A percentile compares a stretch with the other conserved stretches of the same genome.
These are phyloP conservation scores for Lagenidium giganteum DNA, from an alignment of 352 stramenopile genomes.

Conservation along the genomic window DNA sequence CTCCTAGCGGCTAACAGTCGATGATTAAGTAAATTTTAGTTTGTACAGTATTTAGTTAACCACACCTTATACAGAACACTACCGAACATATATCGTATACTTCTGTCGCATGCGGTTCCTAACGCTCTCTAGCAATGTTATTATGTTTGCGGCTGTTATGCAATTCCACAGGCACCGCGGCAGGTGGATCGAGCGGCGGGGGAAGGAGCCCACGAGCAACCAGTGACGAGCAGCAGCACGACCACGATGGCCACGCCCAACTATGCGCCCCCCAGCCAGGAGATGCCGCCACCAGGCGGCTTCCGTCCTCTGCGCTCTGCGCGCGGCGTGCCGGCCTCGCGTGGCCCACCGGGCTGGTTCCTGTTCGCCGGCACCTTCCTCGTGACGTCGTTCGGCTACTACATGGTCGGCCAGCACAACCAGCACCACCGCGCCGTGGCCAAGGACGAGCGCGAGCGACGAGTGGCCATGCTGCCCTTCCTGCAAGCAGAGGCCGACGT, in stretches of 20 bases:
- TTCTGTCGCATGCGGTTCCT: too few species aligned
- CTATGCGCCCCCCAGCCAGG: constrained; percentile 67
- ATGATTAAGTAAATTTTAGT: constrained; percentile 9
- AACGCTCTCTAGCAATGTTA: too few species aligned
- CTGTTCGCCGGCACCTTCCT: constrained; percentile 71
- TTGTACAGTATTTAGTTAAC: background rate
- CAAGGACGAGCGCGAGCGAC: constrained; percentile 88
- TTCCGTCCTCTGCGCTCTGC: constrained; percentile 68
- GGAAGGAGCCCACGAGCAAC: too few species aligned
- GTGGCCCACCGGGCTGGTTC: constrained; percentile 73
- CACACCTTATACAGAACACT: too few species aligned
- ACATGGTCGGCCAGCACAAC: constrained; percentile 78
- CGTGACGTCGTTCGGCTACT: constrained; percentile 70
- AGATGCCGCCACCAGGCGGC: constrained; percentile 77
- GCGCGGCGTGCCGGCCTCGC: constrained; percentile 54
- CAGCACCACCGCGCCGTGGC: constrained; percentile 53
- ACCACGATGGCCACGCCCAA: constrained; percentile 75
- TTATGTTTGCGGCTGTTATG: too few species aligned
- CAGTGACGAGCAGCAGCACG: background rate
- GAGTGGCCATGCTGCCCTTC: constrained; percentile 90
- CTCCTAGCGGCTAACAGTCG: too few species aligned
- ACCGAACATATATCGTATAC: too few species aligned
- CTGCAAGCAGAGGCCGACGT: constrained; percentile 96
- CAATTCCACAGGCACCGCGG: background rate
- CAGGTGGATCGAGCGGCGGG: background rate